Evolutionary conservation across 306 rosid species (phyloP), one percentile per base, ranked within the genome.

Genomic region (Pterocarpus santalinus): DNA sequence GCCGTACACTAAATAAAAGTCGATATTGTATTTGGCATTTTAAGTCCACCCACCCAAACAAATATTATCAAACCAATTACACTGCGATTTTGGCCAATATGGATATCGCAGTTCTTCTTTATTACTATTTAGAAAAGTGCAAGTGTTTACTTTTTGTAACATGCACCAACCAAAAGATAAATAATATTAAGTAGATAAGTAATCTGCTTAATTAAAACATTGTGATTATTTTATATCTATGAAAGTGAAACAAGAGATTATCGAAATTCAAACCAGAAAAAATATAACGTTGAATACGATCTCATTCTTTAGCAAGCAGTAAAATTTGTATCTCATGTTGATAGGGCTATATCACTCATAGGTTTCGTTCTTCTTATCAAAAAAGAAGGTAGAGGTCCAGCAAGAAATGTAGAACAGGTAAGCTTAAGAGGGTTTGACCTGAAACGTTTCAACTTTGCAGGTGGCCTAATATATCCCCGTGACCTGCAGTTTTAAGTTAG

Each of bases 351-450:
- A 60, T 33, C 36, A 51, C 43, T 69, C 11, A 69, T 16, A 49
- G 82, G 82, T 64, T 77, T 71, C 33, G 82, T 30, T 55, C 41
- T 63, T 63, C 62, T 52, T 83, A 73, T 46, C 44, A 69, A 47
- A 73, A 65, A 36, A 71, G 17, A 33, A 43, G 61, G 65, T 32
- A 43, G 74, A 76, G 51, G 65, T 44, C 14, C 73, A 63, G 8
- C 66, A 61, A 69, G 34, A 55, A 56, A 44, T 44, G 33, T 30
- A 44, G 47, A 64, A 55, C 36, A 62, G 60, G 32, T 56, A 65
- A 74, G 73, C 35, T 79, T 79, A 41, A 47, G 28, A 22, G 28
- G 28, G 28, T 22, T 22, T 22, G 28, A 22, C 28, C 28, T 22
- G 28, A 22, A 22, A 22, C 28, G 28, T 22, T 22, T 22, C 28